Evolutionary conservation across 768 basidiomycete genomes (phyloP), one percentile per base, ranked within the genome.

Genomic region (Porphyrellus cyaneotinctus): DNA sequence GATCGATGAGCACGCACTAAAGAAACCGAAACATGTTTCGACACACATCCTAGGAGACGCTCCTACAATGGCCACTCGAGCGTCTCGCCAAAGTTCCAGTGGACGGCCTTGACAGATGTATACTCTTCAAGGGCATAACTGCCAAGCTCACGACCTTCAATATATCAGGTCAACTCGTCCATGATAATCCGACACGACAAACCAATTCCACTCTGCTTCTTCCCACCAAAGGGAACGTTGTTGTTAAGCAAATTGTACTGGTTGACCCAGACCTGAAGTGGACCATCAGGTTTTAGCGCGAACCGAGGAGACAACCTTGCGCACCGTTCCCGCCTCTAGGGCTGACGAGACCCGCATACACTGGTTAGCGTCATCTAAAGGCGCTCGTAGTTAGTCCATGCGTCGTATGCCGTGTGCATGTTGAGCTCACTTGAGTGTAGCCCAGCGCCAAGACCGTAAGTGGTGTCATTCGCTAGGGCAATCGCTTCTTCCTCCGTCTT

Each of bases 201-300:
- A 88, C 89, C 87, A 63, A 90, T 84, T 47, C 93, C 93, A 38
- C 88, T 90, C 67, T 91, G 87, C 72, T 95, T 95, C 75, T 89
- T 95, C 22, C 95, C 95, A 33, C 95, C 95, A 64, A 97, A 97
- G 2, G 95, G 95, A 41, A 93, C 86, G 53, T 95, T 91, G 68
- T 90, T 91, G 71, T 82, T 80, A 51, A 95, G 69, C 13, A 88
- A 37, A 64, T 87, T 88, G 72, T 93, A 95, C 64, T 91, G 86
- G 70, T 97, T 97, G 54, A 94, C 80, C 93, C 94, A 97, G 37
- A 92, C 87, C 86, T 89, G 31, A 23, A 49, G 20, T 20, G 31
- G 24, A 47, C 20, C 41, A 47, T 68, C 39, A 59, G 43, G 7
- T 28, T 31, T 53, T 9, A 6, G 20, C 15, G 14, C 28, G n/a